Evolutionary conservation across 208 protist genomes (phyloP), one percentile per base, ranked within the genome.

Genomic region (Crithidia expoeki): DNA sequence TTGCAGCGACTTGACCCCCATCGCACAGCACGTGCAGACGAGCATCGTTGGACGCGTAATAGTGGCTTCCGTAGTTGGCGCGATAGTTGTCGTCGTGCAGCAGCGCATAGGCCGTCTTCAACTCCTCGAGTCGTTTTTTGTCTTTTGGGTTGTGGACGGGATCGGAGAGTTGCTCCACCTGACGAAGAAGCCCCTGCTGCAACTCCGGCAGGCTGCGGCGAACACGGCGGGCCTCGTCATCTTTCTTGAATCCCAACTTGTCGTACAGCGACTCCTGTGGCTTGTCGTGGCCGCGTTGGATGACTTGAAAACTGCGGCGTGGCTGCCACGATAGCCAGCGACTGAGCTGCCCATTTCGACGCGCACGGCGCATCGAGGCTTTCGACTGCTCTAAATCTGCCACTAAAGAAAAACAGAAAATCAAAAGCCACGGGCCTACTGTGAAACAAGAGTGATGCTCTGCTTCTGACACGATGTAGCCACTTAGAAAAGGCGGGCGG

Each of bases 41-140:
- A 28, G 87, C 87, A 52, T 96, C 92, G 46, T 87, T 92, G n/a
- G 92, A 94, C 46, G 65, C 69, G 74, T 83, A 88, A 70, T 84
- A 68, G 70, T 94, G 89, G 25, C 53, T 64, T 3, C 73, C 72
- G 72, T 96, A 96, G 59, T 83, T 76, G 23, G 60, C 44, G 16
- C 86, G 80, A 52, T 94, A 92, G 44, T 67, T 32, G 27, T 83
- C 69, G 44, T 93, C 66, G 34, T 67, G 64, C 25, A 96, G 84
- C 21, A 86, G 64, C 14, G 40, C 58, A 70, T 91, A 92, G 34
- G 92, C 92, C 11, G 76, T 27, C 63, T 84, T 78, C 32, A 94
- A 74, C 60, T 85, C 69, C 21, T 25, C 77, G 4, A 94, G 69
- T n/a, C 80, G 67, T 9, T 74, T 67, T 52, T 36, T 56, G 57